Conservation (phyloP, 2,329 filamentous ascomycete species). For the Penicillium olsonii region DNA sequence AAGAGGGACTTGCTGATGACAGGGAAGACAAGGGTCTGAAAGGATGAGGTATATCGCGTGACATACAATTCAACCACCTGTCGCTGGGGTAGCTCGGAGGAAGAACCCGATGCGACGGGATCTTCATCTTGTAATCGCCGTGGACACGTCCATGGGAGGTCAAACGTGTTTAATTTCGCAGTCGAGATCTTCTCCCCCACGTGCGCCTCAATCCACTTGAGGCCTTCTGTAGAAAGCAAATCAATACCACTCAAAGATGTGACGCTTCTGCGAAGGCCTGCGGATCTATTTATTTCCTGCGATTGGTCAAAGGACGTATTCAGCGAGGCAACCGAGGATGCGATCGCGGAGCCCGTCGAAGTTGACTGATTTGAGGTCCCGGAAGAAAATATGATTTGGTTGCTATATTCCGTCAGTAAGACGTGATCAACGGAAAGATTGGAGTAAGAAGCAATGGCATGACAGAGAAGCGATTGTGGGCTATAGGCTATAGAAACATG, state of each 20-base stretch:
- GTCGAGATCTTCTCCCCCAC: constrained; percentile 3
- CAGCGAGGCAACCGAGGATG: too few relatives aligned
- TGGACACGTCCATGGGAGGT: not conserved
- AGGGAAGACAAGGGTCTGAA: constrained; percentile 12
- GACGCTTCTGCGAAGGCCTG: not conserved
- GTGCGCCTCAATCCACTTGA: not conserved
- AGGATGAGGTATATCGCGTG: constrained; percentile 9
- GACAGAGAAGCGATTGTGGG: too few relatives aligned
- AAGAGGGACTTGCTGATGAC: constrained; percentile 14
- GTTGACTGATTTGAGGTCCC: too few relatives aligned
- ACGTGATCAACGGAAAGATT: too few relatives aligned
- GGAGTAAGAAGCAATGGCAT: too few relatives aligned
- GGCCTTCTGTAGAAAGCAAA: not conserved
- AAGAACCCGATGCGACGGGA: not conserved
- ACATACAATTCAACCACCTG: constrained; percentile 4
- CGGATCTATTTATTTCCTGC: not conserved
- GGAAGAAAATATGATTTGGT: too few relatives aligned
- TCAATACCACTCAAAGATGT: not conserved
- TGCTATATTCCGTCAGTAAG: too few relatives aligned
- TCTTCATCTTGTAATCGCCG: not conserved
- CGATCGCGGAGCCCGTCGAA: too few relatives aligned
- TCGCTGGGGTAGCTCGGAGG: not conserved
- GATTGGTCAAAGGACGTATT: too few relatives aligned
- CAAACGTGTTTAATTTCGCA: constrained; percentile 1
- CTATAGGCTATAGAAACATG: not conserved